Conservation (phyloP, 768 basidiomycete species). For the Psilocybe cubensis region DNA sequence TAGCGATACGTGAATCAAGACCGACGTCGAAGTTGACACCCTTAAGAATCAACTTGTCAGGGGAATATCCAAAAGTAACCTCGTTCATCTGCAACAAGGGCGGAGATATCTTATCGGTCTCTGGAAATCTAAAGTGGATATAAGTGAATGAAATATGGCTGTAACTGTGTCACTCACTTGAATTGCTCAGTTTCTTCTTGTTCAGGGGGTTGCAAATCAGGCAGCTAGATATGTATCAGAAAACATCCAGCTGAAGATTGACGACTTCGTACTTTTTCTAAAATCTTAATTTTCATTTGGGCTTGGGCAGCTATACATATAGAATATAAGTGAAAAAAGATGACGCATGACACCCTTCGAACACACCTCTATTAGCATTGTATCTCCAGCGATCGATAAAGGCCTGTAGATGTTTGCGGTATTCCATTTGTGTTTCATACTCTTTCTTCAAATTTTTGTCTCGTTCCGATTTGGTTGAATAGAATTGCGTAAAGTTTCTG, state of each 20-base stretch:
- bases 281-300: conserved; percentile 71
- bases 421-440: conserved; percentile 95
- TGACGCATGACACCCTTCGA: neutral
- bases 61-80: conserved; percentile 86
- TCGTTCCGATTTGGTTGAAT: conserved; percentile 96
- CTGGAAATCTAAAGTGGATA: conserved; percentile 70
- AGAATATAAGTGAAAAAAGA: neutral
- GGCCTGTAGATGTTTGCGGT: conserved; percentile 93
- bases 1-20: conserved; percentile 92
- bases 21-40: conserved; percentile 89
- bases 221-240: conserved; percentile 55
- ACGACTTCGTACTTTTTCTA: conserved; percentile 64
- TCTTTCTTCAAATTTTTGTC: conserved; percentile 91
- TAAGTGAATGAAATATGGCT: neutral
- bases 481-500: conserved; percentile 98
- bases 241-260: neutral
- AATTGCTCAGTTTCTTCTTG: conserved; percentile 92
- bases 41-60: conserved; percentile 77
- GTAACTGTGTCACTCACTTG: conserved; percentile 51
- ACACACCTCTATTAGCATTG: conserved; percentile 87
- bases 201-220: conserved; percentile 92
- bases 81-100: conserved; percentile 92
- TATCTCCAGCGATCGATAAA: conserved; percentile 99
- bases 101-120: conserved; percentile 96
- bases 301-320: conserved; percentile 80